Conservation (phyloP, 2,329 filamentous ascomycete species). For the Pseudogymnoascus sp. region DNA sequence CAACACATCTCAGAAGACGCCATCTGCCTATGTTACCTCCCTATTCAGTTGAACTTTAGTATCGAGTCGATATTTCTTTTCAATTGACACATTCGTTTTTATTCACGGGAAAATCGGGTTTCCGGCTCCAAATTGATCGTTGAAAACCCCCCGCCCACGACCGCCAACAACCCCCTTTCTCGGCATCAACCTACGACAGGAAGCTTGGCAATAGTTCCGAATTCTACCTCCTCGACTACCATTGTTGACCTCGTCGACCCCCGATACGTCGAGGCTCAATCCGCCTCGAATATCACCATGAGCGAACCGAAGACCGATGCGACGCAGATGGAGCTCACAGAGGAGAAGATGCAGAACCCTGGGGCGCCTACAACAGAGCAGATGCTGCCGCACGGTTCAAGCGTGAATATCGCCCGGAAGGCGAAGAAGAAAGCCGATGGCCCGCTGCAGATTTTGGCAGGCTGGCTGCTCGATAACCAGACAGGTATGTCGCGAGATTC, state of each 20-base stretch:
- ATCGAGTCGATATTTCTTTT: constrained; percentile 3
- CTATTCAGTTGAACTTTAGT: not conserved
- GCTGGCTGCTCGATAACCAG: constrained; percentile 4
- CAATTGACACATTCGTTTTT: constrained; percentile 6
- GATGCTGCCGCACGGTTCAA: constrained; percentile 1
- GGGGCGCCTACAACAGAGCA: not conserved
- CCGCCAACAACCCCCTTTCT: constrained; percentile 3
- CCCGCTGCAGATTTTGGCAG: not conserved
- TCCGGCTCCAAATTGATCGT: not conserved
- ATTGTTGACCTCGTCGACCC: not conserved
- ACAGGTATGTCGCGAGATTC: not conserved
- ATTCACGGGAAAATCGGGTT: not conserved
- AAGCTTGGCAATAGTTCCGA: not conserved
- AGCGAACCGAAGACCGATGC: not conserved
- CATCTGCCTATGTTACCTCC: constrained; percentile 6
- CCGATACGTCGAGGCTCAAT: not conserved
- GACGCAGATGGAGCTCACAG: not conserved
- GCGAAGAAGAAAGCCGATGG: constrained; percentile 1
- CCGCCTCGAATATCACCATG: not conserved
- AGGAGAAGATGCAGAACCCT: not conserved
- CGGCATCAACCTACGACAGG: not conserved
- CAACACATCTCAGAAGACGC: constrained; percentile 5
- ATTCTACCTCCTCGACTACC: not conserved
- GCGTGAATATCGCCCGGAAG: constrained; percentile 1
- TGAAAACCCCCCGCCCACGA: not conserved